Evolutionary conservation across 2,329 filamentous ascomycete genomes (phyloP), one percentile per base, ranked within the genome.

Genomic region (Neocatenulostroma microsporum): DNA sequence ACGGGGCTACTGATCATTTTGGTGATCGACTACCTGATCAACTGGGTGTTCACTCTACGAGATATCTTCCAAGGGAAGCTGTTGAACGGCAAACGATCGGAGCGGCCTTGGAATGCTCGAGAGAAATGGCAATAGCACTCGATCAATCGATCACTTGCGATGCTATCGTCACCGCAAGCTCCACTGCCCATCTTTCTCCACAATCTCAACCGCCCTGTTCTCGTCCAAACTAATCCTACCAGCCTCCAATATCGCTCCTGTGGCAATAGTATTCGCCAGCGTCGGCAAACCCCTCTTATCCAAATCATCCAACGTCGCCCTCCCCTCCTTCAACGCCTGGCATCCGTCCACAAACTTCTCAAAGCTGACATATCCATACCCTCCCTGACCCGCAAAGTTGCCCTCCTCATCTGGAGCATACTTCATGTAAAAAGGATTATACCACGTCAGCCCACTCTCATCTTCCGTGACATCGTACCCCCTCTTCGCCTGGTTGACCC

Each of bases 401-500:
- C 88, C 89, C 61, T 94, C 84, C 67, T 94, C 88, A 55, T 94
- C 87, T 14, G 88, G 87, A 10, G 87, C 84, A 55, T 94, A 94
- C 53, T 82, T 81, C 47, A 38, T 51, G 30, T 44, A 41, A 24
- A 42, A 42, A 7, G 42, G 88, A 62, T 95, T 95, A 61, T 84
- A 82, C 85, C 87, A 94, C 57, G 81, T 74, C 44, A 94, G 63
- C 9, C 74, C 74, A 30, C 62, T 57, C 28, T 76, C 73, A 58
- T 95, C 88, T 47, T 87, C 83, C n/a, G 88, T 86, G 9, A 95
- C 82, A 55, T 95, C 87, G 65, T 95, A 95, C 31, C 88, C 88
- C 37, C 88, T 77, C 72, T 94, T 93, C 29, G 87, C 88, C 66
- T 95, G 89, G 67, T 95, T 85, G 53, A 94, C 76, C 42, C 84